These are phyloP conservation scores for Waitea zeae DNA, from an alignment of 1,284 basidiomycete genomes.

Conservation along the genomic window DNA sequence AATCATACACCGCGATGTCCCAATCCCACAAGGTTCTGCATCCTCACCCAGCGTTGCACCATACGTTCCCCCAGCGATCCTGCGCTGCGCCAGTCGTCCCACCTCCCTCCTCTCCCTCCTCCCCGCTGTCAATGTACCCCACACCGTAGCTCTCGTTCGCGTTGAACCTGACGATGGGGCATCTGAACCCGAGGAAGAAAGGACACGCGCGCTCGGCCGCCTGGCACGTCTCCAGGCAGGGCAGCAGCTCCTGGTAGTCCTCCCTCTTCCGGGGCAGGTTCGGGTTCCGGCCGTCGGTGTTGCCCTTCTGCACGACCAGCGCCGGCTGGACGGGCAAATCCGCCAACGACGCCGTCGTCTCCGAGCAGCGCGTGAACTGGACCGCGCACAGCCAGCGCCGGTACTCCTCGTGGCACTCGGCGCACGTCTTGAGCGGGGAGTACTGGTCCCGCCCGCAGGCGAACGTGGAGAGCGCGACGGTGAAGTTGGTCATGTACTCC, in stretches of 20 bases:
- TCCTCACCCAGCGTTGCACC: too few relatives aligned
- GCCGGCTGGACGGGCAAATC: conserved; percentile 12
- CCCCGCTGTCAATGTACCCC: conserved; percentile 42
- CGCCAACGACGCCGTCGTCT: conserved; percentile 11
- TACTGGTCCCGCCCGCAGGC: conserved; percentile 72
- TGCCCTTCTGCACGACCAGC: conserved; percentile 20
- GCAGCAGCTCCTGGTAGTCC: conserved; percentile 45
- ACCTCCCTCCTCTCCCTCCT: conserved; percentile 24
- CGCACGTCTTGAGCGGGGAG: conserved; percentile 61
- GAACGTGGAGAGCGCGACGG: conserved; percentile 47
- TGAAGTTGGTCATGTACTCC: conserved; percentile 55
- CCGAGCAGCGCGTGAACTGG: conserved; percentile 50
- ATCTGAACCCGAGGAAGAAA: conserved; percentile 50
- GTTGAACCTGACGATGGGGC: conserved; percentile 46
- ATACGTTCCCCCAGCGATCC: conserved; percentile 65
- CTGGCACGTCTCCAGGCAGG: conserved; percentile 66
- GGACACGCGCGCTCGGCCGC: conserved; percentile 65
- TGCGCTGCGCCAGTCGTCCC: conserved; percentile 35
- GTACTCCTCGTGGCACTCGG: conserved; percentile 61
- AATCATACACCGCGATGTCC: too few relatives aligned
- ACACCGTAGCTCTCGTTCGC: conserved; percentile 61
- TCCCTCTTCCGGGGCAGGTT: conserved; percentile 24
- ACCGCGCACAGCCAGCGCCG: conserved; percentile 65
- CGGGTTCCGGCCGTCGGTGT: conserved; percentile 23
- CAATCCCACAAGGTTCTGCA: too few relatives aligned